Evolutionary conservation across 352 stramenopile genomes (phyloP), one percentile per base, ranked within the genome.

Genomic region (Pythium phragmitis): DNA sequence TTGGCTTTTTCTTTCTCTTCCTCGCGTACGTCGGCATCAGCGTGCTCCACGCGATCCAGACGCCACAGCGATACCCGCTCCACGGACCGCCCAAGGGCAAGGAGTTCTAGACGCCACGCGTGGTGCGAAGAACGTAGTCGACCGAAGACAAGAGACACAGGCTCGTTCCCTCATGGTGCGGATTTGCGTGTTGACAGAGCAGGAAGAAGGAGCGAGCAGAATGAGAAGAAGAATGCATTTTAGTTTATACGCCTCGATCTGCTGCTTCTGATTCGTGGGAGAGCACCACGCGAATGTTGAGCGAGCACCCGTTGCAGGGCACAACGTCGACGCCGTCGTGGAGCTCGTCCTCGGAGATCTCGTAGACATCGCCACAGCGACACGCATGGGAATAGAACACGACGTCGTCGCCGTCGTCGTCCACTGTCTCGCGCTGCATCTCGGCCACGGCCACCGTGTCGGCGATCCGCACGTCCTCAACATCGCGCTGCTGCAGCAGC

Each of bases 1-100:
- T 94, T 39, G 81, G 82, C 14, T 72, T 92, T 48, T 85, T 94
- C 61, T 92, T 94, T 67, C 42, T 94, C 52, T 89, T 91, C 68
- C 60, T 92, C 67, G 70, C 83, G 28, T 94, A 87, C 67, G 68
- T 92, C 42, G 85, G 85, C 13, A 58, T 94, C 45, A 76, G 71
- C 48, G 77, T 84, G 57, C 73, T 94, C 14, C 72, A 87, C 57
- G 79, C 75, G 60, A 91, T 94, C 68, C 85, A 94, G 72, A 94
- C 83, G 45, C 85, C 85, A 34, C 70, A 76, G 45, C 75, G 71
- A 30, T 94, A 89, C 78, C 85, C 85, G 49, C 76, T 69, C 30
- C 79, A 88, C 34, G 85, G 83, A 19, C 83, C 85, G 1, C 85
- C 83, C 21, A 86, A 85, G 54, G 85, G 85, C 67, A 94, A 94